Base-by-base conservation (phyloP, 2,329 filamentous ascomycete species). In the Atkinsonella texensis region DNA sequence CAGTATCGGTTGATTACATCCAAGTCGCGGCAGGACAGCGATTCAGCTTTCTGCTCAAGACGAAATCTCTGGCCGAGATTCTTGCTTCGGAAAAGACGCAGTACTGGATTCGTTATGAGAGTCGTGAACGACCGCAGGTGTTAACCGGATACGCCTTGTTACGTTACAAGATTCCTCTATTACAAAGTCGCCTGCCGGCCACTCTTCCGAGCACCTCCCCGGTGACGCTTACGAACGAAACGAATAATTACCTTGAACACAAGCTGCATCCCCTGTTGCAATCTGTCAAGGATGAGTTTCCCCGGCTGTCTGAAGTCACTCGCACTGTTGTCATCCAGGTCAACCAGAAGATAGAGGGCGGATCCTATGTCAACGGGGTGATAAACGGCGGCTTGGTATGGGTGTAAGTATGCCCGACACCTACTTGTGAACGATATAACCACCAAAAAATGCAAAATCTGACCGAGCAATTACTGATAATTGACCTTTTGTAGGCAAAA, bases 21-120 rank as follows among this genome's bases (percentile, higher is more conserved):
- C 79, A 83, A 57, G 58, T 84, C 5, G 73, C 70, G 8, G 65
- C 70, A 5, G 81, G 81, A 0, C 80, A 84, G 58, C 74, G 81
- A n/a, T 84, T 77, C 60, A 78, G 78, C 54, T 67, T 74, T 0
- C 65, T 84, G 2, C 65, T 85, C 33, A 69, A 65, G 12, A 71
- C 79, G 1, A 83, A 82, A 57, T 68, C 68, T 0, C 57, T 54
- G 42, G 64, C 65, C 0, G 71, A 80, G 54, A 62, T 80, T 1
- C 18, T n/a, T 13, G 31, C 11, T 3, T 35, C 13, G 2, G 58
- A 58, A 8, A 60, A 58, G 52, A 65, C 65, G 4, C 63, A 70
- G 40, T 77, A 68, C 50, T 68, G 68, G 56, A 72, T 79, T 20
- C 72, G 74, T 46, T 70, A 68, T 53, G 72, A 75, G 54, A 78